Evolutionary conservation across 2,329 filamentous ascomycete genomes (phyloP), one percentile per base, ranked within the genome.

Genomic region (Xylaria multiplex): DNA sequence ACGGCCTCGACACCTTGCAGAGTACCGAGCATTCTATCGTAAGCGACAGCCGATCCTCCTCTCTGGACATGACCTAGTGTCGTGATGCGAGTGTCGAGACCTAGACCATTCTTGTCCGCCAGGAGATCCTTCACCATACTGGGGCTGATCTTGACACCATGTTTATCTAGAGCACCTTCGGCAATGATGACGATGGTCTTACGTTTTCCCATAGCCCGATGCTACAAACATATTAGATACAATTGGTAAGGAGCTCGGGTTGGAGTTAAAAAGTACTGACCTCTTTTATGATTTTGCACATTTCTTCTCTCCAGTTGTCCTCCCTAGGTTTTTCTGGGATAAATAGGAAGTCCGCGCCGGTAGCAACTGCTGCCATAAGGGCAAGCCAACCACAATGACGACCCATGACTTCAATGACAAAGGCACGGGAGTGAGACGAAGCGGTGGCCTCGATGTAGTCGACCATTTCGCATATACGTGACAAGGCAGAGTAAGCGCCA

Each of bases 151-250:
- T 93, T 95, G 77, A 91, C 91, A 65, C 97, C 88, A 59, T 95
- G 82, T 70, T 87, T 86, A 80, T 97, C 94, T 71, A 94, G 91
- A 53, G 96, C 96, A 71, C 96, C 96, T 81, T 99, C 96, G 59
- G 96, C 96, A 59, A 99, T 91, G 74, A 99, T 97, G 74, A 99
- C 95, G 74, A 98, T 98, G 1, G 96, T 98, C 84, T 97, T 96
- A 74, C 96, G 88, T 86, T 98, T 99, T 76, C 96, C 96, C 76
- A 93, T 86, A 68, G 86, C 84, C 71, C 96, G 90, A 81, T 98
- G 96, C 90, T 96, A 77, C 69, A 69, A 61, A 71, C 65, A 48
- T 13, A 40, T 73, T 67, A 74, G 66, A 32, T 22, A 56, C 9
- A 24, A 48, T 22, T 13, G 40, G 8, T 9, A 57, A 46, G 19